phyloP scores from a whole-genome alignment of 2,329 filamentous ascomycete genomes.

The Cytospora chrysosperma region DNA sequence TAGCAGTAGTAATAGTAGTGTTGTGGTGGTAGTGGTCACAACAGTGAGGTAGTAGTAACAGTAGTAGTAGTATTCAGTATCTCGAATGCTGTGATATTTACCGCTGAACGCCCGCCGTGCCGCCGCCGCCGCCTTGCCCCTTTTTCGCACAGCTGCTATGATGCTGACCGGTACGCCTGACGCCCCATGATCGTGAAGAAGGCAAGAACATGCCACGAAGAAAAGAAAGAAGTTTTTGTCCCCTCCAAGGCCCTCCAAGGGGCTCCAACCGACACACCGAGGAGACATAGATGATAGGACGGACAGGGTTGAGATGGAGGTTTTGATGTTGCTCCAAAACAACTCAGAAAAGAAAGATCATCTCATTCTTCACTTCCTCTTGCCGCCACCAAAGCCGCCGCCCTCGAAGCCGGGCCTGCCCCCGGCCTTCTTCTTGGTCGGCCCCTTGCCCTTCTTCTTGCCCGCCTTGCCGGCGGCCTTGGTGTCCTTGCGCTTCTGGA shows the following conservation, averaged over 20 bases:
- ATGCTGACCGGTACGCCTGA: conserved; percentile 10
- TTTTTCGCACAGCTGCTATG: conserved; percentile 11
- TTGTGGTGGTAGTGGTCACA: not conserved
- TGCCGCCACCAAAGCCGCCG: conserved; percentile 49
- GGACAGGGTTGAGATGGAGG: not conserved
- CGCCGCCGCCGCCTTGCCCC: not conserved
- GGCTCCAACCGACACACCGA: not conserved
- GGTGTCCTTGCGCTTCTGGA: conserved; percentile 71
- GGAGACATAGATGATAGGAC: not conserved
- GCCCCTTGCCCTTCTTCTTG: conserved; percentile 55
- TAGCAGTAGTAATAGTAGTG: not conserved
- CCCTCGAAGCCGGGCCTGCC: conserved; percentile 64
- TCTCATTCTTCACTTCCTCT: conserved; percentile 40
- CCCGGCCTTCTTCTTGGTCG: conserved; percentile 48
- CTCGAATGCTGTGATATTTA: not conserved
- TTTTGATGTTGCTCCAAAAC: too few relatives aligned
- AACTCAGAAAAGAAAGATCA: too few relatives aligned
- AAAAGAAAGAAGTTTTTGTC: conserved; percentile 1
- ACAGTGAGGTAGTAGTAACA: not conserved
- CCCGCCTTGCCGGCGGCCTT: conserved; percentile 60
- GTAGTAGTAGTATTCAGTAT: not conserved
- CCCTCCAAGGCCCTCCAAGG: not conserved
- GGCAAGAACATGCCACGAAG: conserved; percentile 1
- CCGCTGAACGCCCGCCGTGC: not conserved
- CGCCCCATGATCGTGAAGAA: conserved; percentile 12